Evolutionary conservation across 768 basidiomycete species (phyloP).

Genomic region (Suillus weaverae): DNA sequence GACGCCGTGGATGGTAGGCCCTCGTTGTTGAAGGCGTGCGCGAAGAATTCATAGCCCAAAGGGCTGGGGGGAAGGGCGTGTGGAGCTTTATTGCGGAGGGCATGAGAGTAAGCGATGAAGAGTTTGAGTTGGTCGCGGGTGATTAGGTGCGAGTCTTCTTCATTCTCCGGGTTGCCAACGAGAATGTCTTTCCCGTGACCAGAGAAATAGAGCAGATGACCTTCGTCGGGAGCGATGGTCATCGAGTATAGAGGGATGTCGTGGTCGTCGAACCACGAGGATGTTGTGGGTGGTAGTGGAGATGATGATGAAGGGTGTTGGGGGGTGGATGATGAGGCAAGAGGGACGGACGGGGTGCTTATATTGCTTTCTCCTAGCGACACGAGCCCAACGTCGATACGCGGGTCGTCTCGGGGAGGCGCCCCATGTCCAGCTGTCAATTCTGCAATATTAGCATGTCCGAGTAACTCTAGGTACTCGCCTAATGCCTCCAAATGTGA

Average conservation of each 20-base stretch:
- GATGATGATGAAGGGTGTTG: not conserved
- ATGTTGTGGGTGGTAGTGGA: no score
- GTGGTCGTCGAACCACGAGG: no score
- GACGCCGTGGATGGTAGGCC: no score
- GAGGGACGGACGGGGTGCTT: not conserved
- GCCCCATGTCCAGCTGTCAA: not conserved
- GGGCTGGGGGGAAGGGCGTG: not conserved
- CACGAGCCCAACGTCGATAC: not conserved
- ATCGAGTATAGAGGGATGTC: not conserved
- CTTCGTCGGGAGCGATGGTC: not conserved
- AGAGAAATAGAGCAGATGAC: not conserved
- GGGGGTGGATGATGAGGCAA: not conserved
- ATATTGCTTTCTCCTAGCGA: not conserved
- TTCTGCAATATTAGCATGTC: not conserved
- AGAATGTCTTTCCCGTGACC: not conserved
- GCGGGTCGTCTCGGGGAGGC: not conserved
- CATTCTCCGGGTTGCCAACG: not conserved
- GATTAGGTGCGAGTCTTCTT: not conserved
- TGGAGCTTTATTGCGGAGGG: not conserved
- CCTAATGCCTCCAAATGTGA: not conserved
- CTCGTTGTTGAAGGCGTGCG: no score
- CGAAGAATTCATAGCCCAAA: not conserved
- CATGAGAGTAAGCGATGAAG: not conserved
- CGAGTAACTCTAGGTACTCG: not conserved
- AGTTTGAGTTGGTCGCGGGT: not conserved